Evolutionary conservation across 2,329 filamentous ascomycete genomes (phyloP).

Genomic region (Lojkania enalia): DNA sequence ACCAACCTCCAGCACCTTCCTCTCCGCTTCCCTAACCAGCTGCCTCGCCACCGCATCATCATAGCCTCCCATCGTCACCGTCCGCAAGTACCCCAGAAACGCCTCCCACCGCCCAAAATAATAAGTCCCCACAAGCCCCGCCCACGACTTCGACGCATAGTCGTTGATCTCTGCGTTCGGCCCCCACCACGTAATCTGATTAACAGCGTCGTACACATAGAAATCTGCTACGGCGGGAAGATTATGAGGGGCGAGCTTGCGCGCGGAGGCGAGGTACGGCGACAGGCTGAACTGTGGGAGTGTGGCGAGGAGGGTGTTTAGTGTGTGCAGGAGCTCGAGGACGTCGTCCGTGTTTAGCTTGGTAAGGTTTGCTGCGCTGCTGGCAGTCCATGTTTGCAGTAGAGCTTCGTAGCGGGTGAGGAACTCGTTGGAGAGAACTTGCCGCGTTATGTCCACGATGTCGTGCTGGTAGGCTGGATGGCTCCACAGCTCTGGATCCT

Average conservation of each 20-base stretch:
- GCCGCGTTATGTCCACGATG: slow-evolving; percentile 54
- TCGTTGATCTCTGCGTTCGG: slow-evolving; percentile 53
- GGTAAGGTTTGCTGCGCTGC: slow-evolving; percentile 23
- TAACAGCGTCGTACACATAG: slow-evolving; percentile 53
- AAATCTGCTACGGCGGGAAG: slow-evolving; percentile 39
- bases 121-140: slow-evolving; percentile 52
- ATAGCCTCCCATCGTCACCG: slow-evolving; percentile 13
- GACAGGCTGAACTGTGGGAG: slow-evolving; percentile 49
- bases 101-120: slow-evolving; percentile 53
- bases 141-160: slow-evolving; percentile 56
- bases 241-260: slow-evolving; percentile 45
- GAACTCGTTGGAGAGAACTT: slow-evolving; percentile 55
- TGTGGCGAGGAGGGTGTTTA: slow-evolving; percentile 50
- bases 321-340: slow-evolving; percentile 26
- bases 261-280: slow-evolving; percentile 49
- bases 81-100: slow-evolving; percentile 49
- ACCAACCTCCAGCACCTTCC: slow-evolving; percentile 9
- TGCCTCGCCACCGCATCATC: slow-evolving; percentile 12
- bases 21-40: slow-evolving; percentile 15
- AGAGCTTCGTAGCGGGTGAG: slow-evolving; percentile 45
- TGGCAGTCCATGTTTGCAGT: slow-evolving; percentile 33
- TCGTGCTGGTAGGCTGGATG: slow-evolving; percentile 52
- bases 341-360: slow-evolving; percentile 12
- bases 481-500: slow-evolving; percentile 43
- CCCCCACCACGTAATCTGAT: slow-evolving; percentile 58